These are phyloP conservation scores for Phtheirospermum japonicum DNA, from an alignment of 257 asterid genomes.

Conservation along the genomic window DNA sequence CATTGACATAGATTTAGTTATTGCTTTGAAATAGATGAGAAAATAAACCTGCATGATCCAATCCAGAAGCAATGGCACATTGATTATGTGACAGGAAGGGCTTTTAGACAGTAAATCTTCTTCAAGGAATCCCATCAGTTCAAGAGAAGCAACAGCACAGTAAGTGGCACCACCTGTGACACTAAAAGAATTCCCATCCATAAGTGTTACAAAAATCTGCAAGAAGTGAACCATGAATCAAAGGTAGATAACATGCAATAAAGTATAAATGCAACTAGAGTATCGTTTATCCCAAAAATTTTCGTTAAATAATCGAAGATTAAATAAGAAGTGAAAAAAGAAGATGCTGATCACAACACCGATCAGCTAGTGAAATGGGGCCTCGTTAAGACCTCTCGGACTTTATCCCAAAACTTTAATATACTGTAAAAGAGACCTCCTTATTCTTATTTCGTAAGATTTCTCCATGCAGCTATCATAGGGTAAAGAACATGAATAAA, in stretches of 20 bases:
- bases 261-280: not conserved
- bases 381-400: too few species aligned
- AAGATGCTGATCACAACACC: too few species aligned
- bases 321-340: not conserved
- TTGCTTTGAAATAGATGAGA: conserved; percentile 19
- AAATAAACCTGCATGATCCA: conserved; percentile 82
- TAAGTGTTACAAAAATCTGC: conserved; percentile 45
- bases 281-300: not conserved
- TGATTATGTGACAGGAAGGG: conserved; percentile 41
- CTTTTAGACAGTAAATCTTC: conserved; percentile 50
- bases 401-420: not conserved
- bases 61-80: conserved; percentile 72
- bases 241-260: conserved; percentile 21
- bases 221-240: conserved; percentile 13
- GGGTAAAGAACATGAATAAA: not conserved
- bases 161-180: conserved; percentile 98
- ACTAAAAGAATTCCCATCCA: conserved; percentile 59
- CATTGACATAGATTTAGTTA: conserved; percentile 10
- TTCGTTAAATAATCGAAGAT: not conserved
- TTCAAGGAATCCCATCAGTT: conserved; percentile 83
- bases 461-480: not conserved
- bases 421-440: not conserved
- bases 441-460: not conserved
- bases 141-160: conserved; percentile 96
- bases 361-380: too few species aligned